Evolutionary conservation across 352 stramenopile genomes (phyloP).

Genomic region (Phytophthora capsici): DNA sequence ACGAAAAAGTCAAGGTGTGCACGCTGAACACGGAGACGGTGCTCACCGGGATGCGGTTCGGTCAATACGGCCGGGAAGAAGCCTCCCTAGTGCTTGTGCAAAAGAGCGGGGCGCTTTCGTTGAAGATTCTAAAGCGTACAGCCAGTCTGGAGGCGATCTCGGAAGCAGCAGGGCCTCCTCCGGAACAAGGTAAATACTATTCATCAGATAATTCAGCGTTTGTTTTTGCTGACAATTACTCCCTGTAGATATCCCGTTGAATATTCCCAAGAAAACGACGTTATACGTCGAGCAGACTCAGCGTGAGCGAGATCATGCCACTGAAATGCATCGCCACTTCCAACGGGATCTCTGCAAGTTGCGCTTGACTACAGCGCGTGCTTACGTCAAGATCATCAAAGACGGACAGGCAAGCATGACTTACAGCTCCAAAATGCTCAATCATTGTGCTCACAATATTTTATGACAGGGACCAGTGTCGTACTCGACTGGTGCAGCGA

Average conservation of each 20-base stretch:
- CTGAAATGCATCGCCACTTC: constrained; percentile 93
- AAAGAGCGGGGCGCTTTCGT: constrained; percentile 78
- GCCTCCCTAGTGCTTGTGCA: constrained; percentile 84
- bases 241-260: constrained; percentile 85
- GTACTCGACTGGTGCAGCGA: constrained; percentile 70
- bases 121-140: constrained; percentile 92
- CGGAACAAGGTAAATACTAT: constrained; percentile 73
- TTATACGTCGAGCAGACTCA: constrained; percentile 94
- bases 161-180: constrained; percentile 72
- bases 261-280: constrained; percentile 95
- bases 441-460: neutral
- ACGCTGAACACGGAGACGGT: constrained; percentile 67
- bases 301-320: constrained; percentile 88
- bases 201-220: too few species aligned
- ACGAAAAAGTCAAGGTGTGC: constrained; percentile 88
- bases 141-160: constrained; percentile 81
- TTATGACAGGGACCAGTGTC: constrained; percentile 64
- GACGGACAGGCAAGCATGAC: constrained; percentile 66
- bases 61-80: constrained; percentile 89
- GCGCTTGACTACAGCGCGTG: constrained; percentile 82
- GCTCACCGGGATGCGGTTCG: constrained; percentile 86
- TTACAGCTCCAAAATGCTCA: neutral
- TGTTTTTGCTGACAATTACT: neutral
- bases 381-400: constrained; percentile 93
- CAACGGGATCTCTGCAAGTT: constrained; percentile 92